Conservation (phyloP, 2,329 filamentous ascomycete genomes). For the Aspergillus flavus region DNA sequence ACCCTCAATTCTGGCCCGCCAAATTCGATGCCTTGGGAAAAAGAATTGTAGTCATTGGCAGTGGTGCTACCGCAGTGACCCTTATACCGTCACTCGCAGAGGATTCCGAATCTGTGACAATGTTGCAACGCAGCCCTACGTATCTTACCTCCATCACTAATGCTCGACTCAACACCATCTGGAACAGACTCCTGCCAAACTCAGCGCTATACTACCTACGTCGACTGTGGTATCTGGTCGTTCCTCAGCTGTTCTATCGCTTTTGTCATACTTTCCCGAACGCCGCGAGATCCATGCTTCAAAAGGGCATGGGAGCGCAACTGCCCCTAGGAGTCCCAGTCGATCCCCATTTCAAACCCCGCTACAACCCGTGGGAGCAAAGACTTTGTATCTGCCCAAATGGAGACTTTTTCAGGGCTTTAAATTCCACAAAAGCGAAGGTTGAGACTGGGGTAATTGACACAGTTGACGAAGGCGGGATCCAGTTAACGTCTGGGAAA, state of each 20-base stretch:
- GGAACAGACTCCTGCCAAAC: neutral
- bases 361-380: slow-evolving; percentile 68
- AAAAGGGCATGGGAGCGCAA: slow-evolving; percentile 40
- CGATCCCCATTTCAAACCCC: slow-evolving; percentile 61
- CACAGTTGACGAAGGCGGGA: slow-evolving; percentile 46
- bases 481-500: slow-evolving; percentile 46
- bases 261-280: slow-evolving; percentile 55
- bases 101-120: slow-evolving; percentile 65
- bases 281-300: slow-evolving; percentile 47
- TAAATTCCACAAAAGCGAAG: slow-evolving; percentile 33
- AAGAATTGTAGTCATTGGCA: slow-evolving; percentile 70
- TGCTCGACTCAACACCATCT: neutral
- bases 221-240: slow-evolving; percentile 32
- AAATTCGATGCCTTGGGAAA: slow-evolving; percentile 66
- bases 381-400: slow-evolving; percentile 66
- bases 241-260: slow-evolving; percentile 50
- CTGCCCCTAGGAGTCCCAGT: slow-evolving; percentile 48
- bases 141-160: slow-evolving; percentile 62
- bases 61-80: slow-evolving; percentile 76
- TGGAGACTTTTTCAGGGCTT: slow-evolving; percentile 56
- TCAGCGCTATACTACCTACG: neutral
- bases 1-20: slow-evolving; percentile 75
- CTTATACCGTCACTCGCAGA: slow-evolving; percentile 69
- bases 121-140: slow-evolving; percentile 75
- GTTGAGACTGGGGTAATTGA: slow-evolving; percentile 50